phyloP scores from a whole-genome alignment of 2,329 filamentous ascomycete species.

The Myriosclerotinia scirpicola region DNA sequence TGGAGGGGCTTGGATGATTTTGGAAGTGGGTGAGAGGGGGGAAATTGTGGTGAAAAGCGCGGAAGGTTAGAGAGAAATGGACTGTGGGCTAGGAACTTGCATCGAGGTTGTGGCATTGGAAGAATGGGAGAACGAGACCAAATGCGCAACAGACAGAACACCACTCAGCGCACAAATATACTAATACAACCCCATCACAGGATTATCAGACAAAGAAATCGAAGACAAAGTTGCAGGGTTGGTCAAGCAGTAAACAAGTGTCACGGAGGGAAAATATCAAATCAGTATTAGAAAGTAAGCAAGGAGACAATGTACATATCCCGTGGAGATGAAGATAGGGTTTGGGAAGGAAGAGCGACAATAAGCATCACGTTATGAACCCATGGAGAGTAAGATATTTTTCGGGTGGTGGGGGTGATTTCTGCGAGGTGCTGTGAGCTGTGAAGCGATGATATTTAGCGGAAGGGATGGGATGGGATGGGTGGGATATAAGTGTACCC shows the following conservation, averaged over 20 bases:
- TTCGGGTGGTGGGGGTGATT: background rate
- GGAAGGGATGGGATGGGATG: background rate
- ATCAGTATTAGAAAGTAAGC: background rate
- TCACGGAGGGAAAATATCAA: background rate
- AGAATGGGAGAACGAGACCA: conserved; percentile 30
- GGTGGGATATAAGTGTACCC: conserved; percentile 2
- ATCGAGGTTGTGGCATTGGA: background rate
- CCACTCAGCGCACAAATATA: background rate
- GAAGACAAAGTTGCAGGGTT: conserved; percentile 26
- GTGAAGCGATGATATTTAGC: background rate
- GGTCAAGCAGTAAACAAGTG: conserved; percentile 16
- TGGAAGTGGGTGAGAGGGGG: background rate
- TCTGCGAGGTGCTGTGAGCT: background rate
- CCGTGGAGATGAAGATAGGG: conserved; percentile 10
- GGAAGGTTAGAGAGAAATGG: background rate
- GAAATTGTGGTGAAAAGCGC: too few species aligned
- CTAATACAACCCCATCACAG: conserved; percentile 42
- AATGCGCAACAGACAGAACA: background rate
- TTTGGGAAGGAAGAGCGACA: background rate
- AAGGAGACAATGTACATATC: conserved; percentile 21
- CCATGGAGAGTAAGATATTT: background rate
- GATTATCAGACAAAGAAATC: conserved; percentile 68
- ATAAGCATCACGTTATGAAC: conserved; percentile 2
- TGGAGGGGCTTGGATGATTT: background rate
- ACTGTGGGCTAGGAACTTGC: background rate